Percentiles rank a stretch among this genome's conserved stretches.
These are phyloP conservation scores for Amanita pallidorosea DNA, from an alignment of 768 basidiomycete genomes.

Conservation along the genomic window DNA sequence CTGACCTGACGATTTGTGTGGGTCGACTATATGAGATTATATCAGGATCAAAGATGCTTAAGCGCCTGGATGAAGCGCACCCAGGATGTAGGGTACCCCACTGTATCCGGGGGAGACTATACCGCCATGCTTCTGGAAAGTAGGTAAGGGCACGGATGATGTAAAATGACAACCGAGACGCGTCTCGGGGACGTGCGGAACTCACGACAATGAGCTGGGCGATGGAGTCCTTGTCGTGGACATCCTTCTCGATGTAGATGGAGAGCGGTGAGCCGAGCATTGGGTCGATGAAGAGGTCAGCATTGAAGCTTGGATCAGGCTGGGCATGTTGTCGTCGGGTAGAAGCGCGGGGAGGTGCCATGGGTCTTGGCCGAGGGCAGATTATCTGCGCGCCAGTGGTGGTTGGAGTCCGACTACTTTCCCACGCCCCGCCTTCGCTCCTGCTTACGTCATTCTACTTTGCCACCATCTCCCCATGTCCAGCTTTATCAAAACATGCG, in stretches of 20 bases:
- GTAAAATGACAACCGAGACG: conserved; percentile 5
- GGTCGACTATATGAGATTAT: conserved; percentile 46
- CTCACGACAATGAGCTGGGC: conserved; percentile 57
- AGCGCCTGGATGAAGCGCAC: conserved; percentile 26
- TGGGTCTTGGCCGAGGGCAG: conserved; percentile 47
- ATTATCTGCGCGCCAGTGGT: conserved; percentile 27
- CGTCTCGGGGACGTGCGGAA: conserved; percentile 12
- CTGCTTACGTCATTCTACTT: not conserved
- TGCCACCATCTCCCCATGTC: conserved; percentile 53
- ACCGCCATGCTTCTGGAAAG: conserved; percentile 67
- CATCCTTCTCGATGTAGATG: conserved; percentile 75
- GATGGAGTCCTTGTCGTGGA: conserved; percentile 55
- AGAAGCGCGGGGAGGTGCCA: conserved; percentile 67
- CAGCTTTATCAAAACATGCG: conserved; percentile 42
- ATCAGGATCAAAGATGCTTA: not conserved
- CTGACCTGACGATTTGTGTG: conserved; percentile 70
- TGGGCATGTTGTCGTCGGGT: conserved; percentile 30
- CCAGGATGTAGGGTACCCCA: conserved; percentile 70
- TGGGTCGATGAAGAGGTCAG: conserved; percentile 67
- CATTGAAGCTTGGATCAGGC: conserved; percentile 25
- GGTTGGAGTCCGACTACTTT: conserved; percentile 34
- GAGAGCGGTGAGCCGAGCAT: conserved; percentile 69
- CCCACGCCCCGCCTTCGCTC: conserved; percentile 11
- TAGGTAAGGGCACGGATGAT: not conserved
- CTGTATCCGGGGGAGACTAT: conserved; percentile 66